Conservation (phyloP, 192 early-diverging fungal genomes). For the Coemansia sp. region DNA sequence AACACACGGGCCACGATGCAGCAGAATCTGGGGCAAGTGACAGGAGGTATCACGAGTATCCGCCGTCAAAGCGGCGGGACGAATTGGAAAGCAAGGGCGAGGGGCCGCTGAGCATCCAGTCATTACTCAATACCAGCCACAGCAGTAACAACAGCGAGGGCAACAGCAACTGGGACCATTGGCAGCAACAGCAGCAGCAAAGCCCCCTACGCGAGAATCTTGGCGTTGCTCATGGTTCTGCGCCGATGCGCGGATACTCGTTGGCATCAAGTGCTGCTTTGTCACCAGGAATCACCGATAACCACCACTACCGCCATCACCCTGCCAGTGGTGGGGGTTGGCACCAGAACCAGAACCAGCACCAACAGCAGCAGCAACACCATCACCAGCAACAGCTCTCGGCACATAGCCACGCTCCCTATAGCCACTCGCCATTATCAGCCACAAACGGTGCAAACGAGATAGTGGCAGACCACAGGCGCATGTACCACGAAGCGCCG, state of each 20-base stretch:
- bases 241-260: not conserved
- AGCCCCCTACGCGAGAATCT: not conserved
- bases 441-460: not conserved
- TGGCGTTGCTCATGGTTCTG: not conserved
- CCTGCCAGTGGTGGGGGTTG: not conserved
- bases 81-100: not conserved
- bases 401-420: not conserved
- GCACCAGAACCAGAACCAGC: not conserved
- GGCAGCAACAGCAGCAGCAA: constrained; percentile 6
- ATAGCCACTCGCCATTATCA: not conserved
- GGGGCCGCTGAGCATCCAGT: constrained; percentile 29
- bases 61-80: constrained; percentile 11
- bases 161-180: not conserved
- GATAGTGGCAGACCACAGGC: not conserved
- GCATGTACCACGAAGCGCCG: not conserved
- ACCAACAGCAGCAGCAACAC: not conserved
- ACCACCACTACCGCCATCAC: not conserved
- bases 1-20: not conserved
- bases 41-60: not conserved
- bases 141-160: not conserved
- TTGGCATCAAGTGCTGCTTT: not conserved
- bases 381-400: not conserved
- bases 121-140: constrained; percentile 30
- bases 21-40: too few species aligned
- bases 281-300: not conserved